Evolutionary conservation across 2,329 filamentous ascomycete genomes (phyloP).

Genomic region (Reticulascus tulasneorum): DNA sequence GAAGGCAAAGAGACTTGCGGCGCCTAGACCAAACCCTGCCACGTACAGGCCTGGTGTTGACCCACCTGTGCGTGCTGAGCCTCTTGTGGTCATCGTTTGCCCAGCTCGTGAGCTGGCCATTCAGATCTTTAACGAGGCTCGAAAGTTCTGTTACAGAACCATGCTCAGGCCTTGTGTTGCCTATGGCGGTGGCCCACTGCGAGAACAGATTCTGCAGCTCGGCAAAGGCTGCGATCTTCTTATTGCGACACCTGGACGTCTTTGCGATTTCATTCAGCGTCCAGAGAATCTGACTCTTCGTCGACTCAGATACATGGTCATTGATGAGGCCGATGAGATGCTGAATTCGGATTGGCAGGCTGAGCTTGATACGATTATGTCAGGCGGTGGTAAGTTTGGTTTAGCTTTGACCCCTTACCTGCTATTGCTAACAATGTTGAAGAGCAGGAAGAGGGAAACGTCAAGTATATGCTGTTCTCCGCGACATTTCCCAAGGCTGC

Average conservation of each 20-base stretch:
- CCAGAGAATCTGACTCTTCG: slow-evolving; percentile 65
- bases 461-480: slow-evolving; percentile 80
- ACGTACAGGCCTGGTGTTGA: slow-evolving; percentile 47
- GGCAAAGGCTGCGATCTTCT: slow-evolving; percentile 84
- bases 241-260: slow-evolving; percentile 81
- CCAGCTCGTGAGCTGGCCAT: slow-evolving; percentile 88
- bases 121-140: slow-evolving; percentile 92
- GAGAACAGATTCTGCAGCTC: slow-evolving; percentile 68
- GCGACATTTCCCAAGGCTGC: slow-evolving; percentile 85
- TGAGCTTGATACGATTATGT: slow-evolving; percentile 71
- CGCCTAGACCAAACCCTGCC: slow-evolving; percentile 64
- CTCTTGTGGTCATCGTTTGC: slow-evolving; percentile 78
- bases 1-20: slow-evolving; percentile 84
- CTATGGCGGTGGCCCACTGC: slow-evolving; percentile 78
- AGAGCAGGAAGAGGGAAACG: slow-evolving; percentile 70
- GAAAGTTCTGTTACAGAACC: slow-evolving; percentile 88
- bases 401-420: not conserved
- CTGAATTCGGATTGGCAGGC: slow-evolving; percentile 74
- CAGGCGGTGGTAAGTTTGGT: slow-evolving; percentile 66
- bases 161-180: slow-evolving; percentile 89
- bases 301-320: slow-evolving; percentile 74
- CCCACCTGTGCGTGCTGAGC: slow-evolving; percentile 67
- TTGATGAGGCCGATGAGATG: slow-evolving; percentile 96
- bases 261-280: slow-evolving; percentile 77
- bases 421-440: slow-evolving; percentile 21